Base-by-base conservation (phyloP, 441 rosid genomes). In the Erodium trifolium region DNA sequence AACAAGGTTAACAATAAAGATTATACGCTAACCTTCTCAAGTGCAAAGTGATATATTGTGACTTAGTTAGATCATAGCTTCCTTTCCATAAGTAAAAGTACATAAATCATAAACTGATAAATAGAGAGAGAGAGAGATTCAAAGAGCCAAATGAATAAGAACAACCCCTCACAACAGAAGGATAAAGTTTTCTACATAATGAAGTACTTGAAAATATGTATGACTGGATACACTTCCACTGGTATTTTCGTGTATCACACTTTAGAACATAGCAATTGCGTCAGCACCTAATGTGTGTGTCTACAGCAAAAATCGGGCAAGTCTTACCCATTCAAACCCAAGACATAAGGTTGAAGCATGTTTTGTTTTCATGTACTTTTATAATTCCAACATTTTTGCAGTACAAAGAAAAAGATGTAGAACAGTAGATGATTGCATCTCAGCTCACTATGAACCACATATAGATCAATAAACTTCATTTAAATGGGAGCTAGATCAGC, bases 1-100 rank as follows among this genome's bases (percentile, higher is more conserved):
- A 57, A 67, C 13, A 74, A 60, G 68, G 63, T 69, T 49, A 76
- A 63, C 53, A 53, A 35, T 12, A 31, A 37, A 55, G 67, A 64
- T 43, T 31, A n/a, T 59, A 37, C 67, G 23, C 16, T 39, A 72
- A 43, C 64, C 65, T 68, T 60, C 62, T 14, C 4, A 55, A 5
- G 62, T 16, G 23, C 17, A 5, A 17, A 17, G 14, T 14, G 41
- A 37, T 37, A 37, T 37, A 37, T 55, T 55, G 62, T 17, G 19
- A 55, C 62, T 55, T 55, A 14, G 62, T 55, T 55, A 14, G 27
- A 55, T 16, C 62, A 55, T 55, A 55, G 10, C 62, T 55, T 55
- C 62, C 62, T 17, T 55, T 16, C 23, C 2, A 16, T 55, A 16
- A 5, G 19, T 16, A 55, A 6, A 55, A 55, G 14, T 47, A 47